Evolutionary conservation across 2,329 filamentous ascomycete species (phyloP).

Genomic region (Colletotrichum tropicale): DNA sequence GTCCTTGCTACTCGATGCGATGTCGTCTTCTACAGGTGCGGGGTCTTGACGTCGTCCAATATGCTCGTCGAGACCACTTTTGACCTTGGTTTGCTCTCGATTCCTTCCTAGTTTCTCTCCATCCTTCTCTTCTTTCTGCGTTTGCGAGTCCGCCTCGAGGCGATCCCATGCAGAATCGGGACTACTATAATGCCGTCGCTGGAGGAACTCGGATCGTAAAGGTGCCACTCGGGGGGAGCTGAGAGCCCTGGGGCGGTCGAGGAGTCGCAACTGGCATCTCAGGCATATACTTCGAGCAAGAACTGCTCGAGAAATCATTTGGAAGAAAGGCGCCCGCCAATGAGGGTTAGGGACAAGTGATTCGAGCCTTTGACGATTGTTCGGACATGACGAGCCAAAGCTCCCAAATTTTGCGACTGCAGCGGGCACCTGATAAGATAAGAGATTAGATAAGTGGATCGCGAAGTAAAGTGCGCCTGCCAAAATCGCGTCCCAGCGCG

Average conservation of each 20-base stretch:
- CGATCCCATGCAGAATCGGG: conserved; percentile 6
- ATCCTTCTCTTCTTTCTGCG: neutral
- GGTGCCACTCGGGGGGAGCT: neutral
- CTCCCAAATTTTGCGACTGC: conserved; percentile 19
- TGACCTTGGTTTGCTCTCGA: neutral
- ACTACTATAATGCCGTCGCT: conserved; percentile 5
- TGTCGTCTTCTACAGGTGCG: neutral
- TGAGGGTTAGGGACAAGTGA: neutral
- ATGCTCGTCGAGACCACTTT: neutral
- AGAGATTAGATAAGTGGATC: conserved; percentile 10
- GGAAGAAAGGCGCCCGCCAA: conserved; percentile 3
- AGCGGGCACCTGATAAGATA: conserved; percentile 23
- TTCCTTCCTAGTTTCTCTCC: neutral
- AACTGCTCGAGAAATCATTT: conserved; percentile 40
- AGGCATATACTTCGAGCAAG: conserved; percentile 37
- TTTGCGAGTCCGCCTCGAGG: neutral
- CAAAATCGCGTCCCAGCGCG: conserved; percentile 5
- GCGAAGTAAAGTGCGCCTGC: conserved; percentile 6
- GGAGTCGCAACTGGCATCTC: conserved; percentile 35
- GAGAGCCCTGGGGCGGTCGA: conserved; percentile 4
- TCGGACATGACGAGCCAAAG: neutral
- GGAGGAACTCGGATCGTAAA: neutral
- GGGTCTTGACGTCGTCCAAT: neutral
- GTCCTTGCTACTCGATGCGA: neutral
- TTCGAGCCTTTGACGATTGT: neutral